Evolutionary conservation across 768 basidiomycete species (phyloP).

Genomic region (Hygrocybe coccinea): DNA sequence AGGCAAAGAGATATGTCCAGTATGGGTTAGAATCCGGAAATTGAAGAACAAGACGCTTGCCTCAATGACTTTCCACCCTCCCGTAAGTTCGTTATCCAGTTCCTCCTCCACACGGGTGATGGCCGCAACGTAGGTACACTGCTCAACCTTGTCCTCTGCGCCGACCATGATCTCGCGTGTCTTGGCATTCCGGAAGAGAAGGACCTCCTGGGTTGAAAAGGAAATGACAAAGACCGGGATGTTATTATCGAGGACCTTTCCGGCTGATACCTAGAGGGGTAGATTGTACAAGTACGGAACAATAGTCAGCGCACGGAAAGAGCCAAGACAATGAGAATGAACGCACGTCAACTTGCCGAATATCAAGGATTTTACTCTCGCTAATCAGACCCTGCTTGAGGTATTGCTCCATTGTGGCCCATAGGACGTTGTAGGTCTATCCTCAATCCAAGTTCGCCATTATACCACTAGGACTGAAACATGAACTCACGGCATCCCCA

Average conservation of each 20-base stretch:
- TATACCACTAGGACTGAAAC: not conserved
- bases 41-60: conserved; percentile 39
- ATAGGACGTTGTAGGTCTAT: conserved; percentile 95
- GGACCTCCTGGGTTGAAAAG: conserved; percentile 90
- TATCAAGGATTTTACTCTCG: conserved; percentile 93
- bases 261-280: conserved; percentile 61
- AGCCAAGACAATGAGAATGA: not conserved
- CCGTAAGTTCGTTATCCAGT: conserved; percentile 86
- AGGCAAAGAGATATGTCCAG: not conserved
- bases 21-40: conserved; percentile 23
- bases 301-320: not conserved
- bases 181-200: conserved; percentile 86
- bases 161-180: conserved; percentile 85
- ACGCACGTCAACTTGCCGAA: conserved; percentile 92
- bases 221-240: conserved; percentile 87
- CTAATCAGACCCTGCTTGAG: conserved; percentile 85
- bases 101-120: conserved; percentile 86
- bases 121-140: conserved; percentile 89
- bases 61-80: conserved; percentile 98
- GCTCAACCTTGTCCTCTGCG: conserved; percentile 85
- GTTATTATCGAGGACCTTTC: conserved; percentile 85
- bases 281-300: not conserved
- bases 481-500: conserved; percentile 77
- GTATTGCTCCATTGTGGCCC: conserved; percentile 96
- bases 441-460: conserved; percentile 6